Evolutionary conservation across 139 green algal genomes (phyloP).

Genomic region (Marvania coccoides): DNA sequence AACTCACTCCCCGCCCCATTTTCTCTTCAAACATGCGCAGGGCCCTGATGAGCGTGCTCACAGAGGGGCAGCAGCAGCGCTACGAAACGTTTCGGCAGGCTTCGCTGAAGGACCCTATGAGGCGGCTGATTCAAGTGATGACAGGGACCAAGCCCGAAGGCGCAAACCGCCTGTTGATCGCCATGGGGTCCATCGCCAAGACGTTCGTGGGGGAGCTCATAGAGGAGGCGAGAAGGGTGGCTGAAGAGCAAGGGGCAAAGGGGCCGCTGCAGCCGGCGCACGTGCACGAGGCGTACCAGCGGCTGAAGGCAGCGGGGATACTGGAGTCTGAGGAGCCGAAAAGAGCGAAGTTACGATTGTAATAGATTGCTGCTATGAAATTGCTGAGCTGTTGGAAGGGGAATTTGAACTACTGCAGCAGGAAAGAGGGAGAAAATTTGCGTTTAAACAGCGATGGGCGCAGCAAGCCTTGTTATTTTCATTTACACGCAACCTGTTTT

Average conservation of each 20-base stretch:
- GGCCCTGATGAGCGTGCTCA: constrained; percentile 47
- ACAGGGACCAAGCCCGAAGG: constrained; percentile 6
- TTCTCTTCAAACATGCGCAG: constrained; percentile 9
- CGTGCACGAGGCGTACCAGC: constrained; percentile 50
- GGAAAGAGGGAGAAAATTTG: too few relatives aligned
- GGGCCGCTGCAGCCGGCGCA: constrained; percentile 56
- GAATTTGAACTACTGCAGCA: too few relatives aligned
- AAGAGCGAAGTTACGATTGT: background rate
- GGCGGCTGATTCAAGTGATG: constrained; percentile 39
- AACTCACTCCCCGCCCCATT: background rate
- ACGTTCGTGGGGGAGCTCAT: constrained; percentile 71
- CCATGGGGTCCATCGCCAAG: constrained; percentile 61
- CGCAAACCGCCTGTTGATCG: constrained; percentile 45
- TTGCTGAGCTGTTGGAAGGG: too few relatives aligned
- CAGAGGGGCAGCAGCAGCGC: constrained; percentile 55
- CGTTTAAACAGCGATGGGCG: too few relatives aligned
- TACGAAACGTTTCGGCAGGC: constrained; percentile 63
- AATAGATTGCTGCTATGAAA: background rate
- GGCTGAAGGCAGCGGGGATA: constrained; percentile 15
- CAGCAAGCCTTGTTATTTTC: too few relatives aligned
- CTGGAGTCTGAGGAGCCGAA: background rate
- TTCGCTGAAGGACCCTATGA: constrained; percentile 26
- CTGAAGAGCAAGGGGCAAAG: constrained; percentile 33
- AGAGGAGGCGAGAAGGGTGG: constrained; percentile 55
- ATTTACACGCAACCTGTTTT: too few relatives aligned